phyloP scores from a whole-genome alignment of 306 rosid genomes.

The Vicia sativa region DNA sequence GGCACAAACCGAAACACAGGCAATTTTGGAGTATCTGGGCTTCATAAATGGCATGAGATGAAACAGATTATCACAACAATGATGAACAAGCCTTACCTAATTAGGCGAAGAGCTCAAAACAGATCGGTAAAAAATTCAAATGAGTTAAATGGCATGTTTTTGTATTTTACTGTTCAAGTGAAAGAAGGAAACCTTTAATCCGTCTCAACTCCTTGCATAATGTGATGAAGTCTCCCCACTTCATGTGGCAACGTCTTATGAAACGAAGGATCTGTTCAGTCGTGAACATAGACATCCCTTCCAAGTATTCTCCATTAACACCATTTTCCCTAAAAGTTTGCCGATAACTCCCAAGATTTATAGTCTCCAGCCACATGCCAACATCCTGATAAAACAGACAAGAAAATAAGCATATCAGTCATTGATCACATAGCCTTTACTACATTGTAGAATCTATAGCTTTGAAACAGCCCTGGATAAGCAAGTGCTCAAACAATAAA shows the following conservation, averaged over 20 bases:
- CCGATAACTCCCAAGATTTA: constrained; percentile 88
- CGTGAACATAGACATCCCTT: constrained; percentile 99
- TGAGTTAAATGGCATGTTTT: constrained; percentile 19
- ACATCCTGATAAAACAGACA: constrained; percentile 74
- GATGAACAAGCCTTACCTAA: constrained; percentile 21
- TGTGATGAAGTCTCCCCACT: constrained; percentile 98
- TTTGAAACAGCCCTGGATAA: not conserved
- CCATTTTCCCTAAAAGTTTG: constrained; percentile 92
- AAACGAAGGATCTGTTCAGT: constrained; percentile 98
- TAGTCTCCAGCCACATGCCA: constrained; percentile 97
- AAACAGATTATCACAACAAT: constrained; percentile 18
- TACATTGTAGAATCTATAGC: constrained; percentile 8
- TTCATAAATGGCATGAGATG: constrained; percentile 1
- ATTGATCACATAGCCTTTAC: constrained; percentile 9
- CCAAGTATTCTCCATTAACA: constrained; percentile 96
- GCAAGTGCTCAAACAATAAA: not conserved
- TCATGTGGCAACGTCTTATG: constrained; percentile 98
- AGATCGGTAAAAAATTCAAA: constrained; percentile 13
- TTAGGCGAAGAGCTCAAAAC: constrained; percentile 7
- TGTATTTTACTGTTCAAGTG: constrained; percentile 21
- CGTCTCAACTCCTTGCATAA: constrained; percentile 97
- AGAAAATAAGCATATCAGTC: not conserved
- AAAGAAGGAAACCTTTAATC: constrained; percentile 71
- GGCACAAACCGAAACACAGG: not conserved
- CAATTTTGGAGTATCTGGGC: not conserved